phyloP scores from a whole-genome alignment of 495 filamentous ascomycete species.

The Hypoxylon fragiforme region DNA sequence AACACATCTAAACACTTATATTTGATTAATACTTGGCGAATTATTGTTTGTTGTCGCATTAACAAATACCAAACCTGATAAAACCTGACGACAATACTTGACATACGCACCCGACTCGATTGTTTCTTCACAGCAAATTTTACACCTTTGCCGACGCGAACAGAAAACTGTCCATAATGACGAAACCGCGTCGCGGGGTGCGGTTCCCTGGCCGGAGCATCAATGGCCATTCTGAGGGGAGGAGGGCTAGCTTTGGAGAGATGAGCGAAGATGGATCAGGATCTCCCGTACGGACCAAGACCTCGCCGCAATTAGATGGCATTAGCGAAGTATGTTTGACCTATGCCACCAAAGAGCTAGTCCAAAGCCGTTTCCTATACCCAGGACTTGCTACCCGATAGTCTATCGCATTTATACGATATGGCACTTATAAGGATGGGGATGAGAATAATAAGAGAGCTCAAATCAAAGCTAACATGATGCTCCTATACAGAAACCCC shows the following conservation, averaged over 20 bases:
- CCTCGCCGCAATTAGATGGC: constrained; percentile 37
- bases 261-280: constrained; percentile 75
- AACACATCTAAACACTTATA: not conserved
- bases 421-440: too few relatives aligned
- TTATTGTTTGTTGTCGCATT: constrained; percentile 4
- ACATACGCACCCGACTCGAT: too few relatives aligned
- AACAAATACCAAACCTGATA: not conserved
- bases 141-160: not conserved
- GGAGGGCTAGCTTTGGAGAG: constrained; percentile 76
- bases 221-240: constrained; percentile 50
- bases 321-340: constrained; percentile 42
- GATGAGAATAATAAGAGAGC: too few relatives aligned
- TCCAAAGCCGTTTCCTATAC: too few relatives aligned
- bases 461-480: constrained; percentile 17
- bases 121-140: too few relatives aligned
- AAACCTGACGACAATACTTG: too few relatives aligned
- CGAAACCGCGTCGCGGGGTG: constrained; percentile 77
- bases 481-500: constrained; percentile 34
- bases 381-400: too few relatives aligned
- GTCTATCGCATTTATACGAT: too few relatives aligned
- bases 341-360: not conserved
- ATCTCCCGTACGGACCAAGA: constrained; percentile 50
- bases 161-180: constrained; percentile 52
- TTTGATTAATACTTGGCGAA: not conserved
- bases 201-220: constrained; percentile 72